phyloP scores from a whole-genome alignment of 148 eudicot genomes.

The Chenopodium album region DNA sequence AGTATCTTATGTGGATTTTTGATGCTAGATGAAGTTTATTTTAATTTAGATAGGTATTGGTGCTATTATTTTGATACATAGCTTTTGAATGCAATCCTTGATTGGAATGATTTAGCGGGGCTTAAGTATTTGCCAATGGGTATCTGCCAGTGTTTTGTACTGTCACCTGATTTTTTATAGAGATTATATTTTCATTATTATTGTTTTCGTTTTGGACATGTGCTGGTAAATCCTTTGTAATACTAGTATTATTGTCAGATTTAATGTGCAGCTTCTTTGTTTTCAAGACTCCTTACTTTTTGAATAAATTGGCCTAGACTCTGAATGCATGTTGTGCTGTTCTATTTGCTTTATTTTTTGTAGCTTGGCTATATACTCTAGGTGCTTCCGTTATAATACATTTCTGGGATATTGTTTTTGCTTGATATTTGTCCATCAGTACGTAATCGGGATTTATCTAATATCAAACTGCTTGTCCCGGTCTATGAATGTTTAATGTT shows the following conservation, averaged over 20 bases:
- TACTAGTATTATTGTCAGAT: not conserved
- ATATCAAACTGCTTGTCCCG: not conserved
- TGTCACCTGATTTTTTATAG: not conserved
- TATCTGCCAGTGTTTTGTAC: not conserved
- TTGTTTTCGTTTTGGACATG: not conserved
- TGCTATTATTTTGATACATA: conserved; percentile 4
- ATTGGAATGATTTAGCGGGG: not conserved
- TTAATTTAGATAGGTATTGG: conserved; percentile 19
- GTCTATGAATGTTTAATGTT: not conserved
- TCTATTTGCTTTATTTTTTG: not conserved
- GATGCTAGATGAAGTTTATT: conserved; percentile 14
- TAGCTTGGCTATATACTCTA: not conserved
- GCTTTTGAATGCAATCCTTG: not conserved
- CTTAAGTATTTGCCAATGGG: not conserved
- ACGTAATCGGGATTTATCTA: not conserved
- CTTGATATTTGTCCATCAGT: not conserved
- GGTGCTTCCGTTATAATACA: too few species aligned
- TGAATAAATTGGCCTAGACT: not conserved
- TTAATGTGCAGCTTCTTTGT: too few species aligned
- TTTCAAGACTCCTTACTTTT: too few species aligned
- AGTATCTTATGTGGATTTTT: conserved; percentile 8
- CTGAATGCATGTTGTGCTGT: not conserved
- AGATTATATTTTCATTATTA: not conserved
- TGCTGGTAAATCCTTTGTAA: not conserved
- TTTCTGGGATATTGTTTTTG: not conserved